Conservation (phyloP, 2,329 filamentous ascomycete species). For the Talaromyces sp. region DNA sequence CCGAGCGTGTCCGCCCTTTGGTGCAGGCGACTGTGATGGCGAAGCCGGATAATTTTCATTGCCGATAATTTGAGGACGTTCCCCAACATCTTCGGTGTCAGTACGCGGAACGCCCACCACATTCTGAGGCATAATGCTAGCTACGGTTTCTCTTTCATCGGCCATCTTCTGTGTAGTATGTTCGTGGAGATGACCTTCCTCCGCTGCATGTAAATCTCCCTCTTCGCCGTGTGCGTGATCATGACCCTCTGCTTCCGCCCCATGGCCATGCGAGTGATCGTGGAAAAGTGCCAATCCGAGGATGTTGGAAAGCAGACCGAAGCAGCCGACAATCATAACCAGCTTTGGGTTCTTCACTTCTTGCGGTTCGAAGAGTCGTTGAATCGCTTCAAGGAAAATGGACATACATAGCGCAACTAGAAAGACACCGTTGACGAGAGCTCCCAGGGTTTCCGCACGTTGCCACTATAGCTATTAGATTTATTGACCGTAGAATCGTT, state of each 20-base stretch:
- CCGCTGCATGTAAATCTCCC: constrained; percentile 46
- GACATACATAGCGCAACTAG: constrained; percentile 93
- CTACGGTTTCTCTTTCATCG: constrained; percentile 58
- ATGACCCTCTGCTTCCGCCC: constrained; percentile 45
- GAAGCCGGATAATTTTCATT: constrained; percentile 13
- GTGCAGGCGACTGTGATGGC: constrained; percentile 18
- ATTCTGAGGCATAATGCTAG: constrained; percentile 62
- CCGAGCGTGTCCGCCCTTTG: constrained; percentile 27
- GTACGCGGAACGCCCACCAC: constrained; percentile 52
- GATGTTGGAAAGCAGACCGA: constrained; percentile 83
- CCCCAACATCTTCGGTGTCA: constrained; percentile 16
- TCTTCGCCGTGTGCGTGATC: constrained; percentile 51
- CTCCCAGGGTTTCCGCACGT: constrained; percentile 92
- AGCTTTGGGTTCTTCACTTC: constrained; percentile 80
- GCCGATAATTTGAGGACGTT: constrained; percentile 13
- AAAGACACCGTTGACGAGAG: constrained; percentile 96
- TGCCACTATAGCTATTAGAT: constrained; percentile 65
- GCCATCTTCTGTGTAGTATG: constrained; percentile 41
- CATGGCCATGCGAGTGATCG: constrained; percentile 84
- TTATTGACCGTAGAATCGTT: no score
- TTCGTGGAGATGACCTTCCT: constrained; percentile 41
- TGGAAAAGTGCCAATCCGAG: constrained; percentile 87
- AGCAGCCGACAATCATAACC: constrained; percentile 82
- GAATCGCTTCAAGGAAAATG: constrained; percentile 92
- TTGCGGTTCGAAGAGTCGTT: constrained; percentile 86